These are phyloP conservation scores for Tolypocladium paradoxum DNA, from an alignment of 2,329 filamentous ascomycete species.

Conservation along the genomic window DNA sequence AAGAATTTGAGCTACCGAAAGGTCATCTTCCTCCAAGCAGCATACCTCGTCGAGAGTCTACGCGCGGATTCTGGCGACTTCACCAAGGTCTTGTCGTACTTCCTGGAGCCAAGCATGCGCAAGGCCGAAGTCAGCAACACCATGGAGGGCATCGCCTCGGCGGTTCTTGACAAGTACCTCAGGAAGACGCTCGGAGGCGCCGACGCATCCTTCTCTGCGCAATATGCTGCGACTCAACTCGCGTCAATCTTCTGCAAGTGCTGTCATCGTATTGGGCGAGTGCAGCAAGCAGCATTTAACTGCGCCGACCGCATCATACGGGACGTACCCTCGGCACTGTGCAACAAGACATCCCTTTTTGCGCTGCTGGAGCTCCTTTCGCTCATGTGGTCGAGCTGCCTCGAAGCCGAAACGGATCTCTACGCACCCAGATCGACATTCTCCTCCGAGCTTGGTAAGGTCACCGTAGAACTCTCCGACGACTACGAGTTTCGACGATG, in stretches of 20 bases:
- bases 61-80: conserved; percentile 82
- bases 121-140: conserved; percentile 50
- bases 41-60: conserved; percentile 79
- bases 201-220: conserved; percentile 73
- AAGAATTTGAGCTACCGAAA: conserved; percentile 78
- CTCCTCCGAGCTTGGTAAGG: conserved; percentile 63
- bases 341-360: conserved; percentile 82
- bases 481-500: conserved; percentile 72
- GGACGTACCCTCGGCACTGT: conserved; percentile 79
- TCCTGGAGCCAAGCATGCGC: conserved; percentile 80
- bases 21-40: conserved; percentile 82
- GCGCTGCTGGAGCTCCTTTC: conserved; percentile 84
- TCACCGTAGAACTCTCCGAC: conserved; percentile 85
- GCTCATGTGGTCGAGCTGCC: conserved; percentile 88
- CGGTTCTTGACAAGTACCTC: conserved; percentile 71
- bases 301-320: conserved; percentile 80
- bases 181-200: conserved; percentile 60
- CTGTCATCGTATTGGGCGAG: conserved; percentile 85
- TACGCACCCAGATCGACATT: conserved; percentile 82
- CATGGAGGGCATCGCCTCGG: conserved; percentile 54
- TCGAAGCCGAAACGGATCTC: conserved; percentile 88
- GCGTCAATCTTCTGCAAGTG: conserved; percentile 77
- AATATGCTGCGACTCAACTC: conserved; percentile 81
- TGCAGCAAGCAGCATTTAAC: conserved; percentile 74
- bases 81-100: conserved; percentile 82